A percentile compares a stretch with the other conserved stretches of the same genome.
These are phyloP conservation scores for Lactifluus rugatus DNA, from an alignment of 768 basidiomycete genomes.

Conservation along the genomic window DNA sequence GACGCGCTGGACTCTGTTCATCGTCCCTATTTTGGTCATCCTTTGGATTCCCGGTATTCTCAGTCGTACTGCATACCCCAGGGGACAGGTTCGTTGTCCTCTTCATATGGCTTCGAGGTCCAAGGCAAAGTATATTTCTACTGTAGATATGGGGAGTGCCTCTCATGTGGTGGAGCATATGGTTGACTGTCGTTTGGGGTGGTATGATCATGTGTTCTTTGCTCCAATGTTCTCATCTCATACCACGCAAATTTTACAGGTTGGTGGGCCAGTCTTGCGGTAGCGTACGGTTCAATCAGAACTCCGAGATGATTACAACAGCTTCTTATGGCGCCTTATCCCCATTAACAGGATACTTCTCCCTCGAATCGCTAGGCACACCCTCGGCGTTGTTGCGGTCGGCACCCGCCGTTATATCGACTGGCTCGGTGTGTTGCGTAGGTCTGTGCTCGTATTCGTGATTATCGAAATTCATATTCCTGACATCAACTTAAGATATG, in stretches of 20 bases:
- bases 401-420: constrained; percentile 67
- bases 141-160: constrained; percentile 47
- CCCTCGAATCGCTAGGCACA: constrained; percentile 46
- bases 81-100: constrained; percentile 38
- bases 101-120: not conserved
- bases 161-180: constrained; percentile 75
- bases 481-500: constrained; percentile 31
- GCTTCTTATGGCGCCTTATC: not conserved
- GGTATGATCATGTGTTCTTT: constrained; percentile 30
- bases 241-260: constrained; percentile 29
- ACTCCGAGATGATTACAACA: not conserved
- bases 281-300: constrained; percentile 37
- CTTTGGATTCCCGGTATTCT: constrained; percentile 74
- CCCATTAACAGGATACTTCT: constrained; percentile 27
- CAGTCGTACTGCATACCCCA: constrained; percentile 40
- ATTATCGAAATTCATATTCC: constrained; percentile 20
- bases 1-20: constrained; percentile 72
- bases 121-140: not conserved
- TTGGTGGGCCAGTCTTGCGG: constrained; percentile 71
- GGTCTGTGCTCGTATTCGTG: constrained; percentile 31
- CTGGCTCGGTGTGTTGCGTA: constrained; percentile 57
- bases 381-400: constrained; percentile 66
- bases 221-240: not conserved
- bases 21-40: constrained; percentile 58
- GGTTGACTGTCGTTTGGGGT: constrained; percentile 72